A percentile compares a stretch with the other conserved stretches of the same genome.
These are phyloP conservation scores for Trypanosoma conorhini DNA, from an alignment of 208 protist species.

Conservation along the genomic window DNA sequence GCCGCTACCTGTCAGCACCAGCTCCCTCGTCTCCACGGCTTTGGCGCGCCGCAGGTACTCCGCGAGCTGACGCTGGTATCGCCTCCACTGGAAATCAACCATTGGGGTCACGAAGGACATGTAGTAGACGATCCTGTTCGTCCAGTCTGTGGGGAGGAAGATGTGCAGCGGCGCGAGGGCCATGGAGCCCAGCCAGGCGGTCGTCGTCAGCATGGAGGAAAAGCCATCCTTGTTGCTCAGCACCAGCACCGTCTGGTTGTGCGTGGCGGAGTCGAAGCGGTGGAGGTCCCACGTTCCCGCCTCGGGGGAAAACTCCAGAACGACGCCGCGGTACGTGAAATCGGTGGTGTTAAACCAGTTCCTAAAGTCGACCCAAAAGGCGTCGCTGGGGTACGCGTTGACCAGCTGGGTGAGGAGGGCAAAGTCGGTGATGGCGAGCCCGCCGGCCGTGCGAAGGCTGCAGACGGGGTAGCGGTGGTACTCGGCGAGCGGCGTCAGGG, in stretches of 20 bases:
- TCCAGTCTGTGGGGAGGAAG: constrained; percentile 64
- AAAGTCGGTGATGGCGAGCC: constrained; percentile 52
- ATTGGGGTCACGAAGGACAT: constrained; percentile 54
- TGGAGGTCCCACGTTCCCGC: constrained; percentile 42
- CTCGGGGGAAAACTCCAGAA: constrained; percentile 26
- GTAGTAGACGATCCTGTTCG: constrained; percentile 39
- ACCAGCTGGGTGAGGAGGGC: constrained; percentile 60
- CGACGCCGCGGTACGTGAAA: constrained; percentile 43
- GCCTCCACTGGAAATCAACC: constrained; percentile 40
- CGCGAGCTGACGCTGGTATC: constrained; percentile 28
- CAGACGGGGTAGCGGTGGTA: constrained; percentile 80
- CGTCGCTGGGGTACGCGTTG: constrained; percentile 15
- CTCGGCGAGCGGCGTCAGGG: constrained; percentile 19
- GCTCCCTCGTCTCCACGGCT: constrained; percentile 9
- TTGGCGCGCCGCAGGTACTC: constrained; percentile 28
- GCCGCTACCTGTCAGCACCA: constrained; percentile 48
- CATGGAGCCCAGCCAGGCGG: constrained; percentile 64
- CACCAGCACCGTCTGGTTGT: constrained; percentile 49
- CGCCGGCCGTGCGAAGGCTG: constrained; percentile 37
- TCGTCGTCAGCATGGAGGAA: constrained; percentile 55
- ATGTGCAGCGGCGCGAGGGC: constrained; percentile 62
- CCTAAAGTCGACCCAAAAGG: constrained; percentile 39
- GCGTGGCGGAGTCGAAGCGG: constrained; percentile 34
- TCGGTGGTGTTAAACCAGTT: constrained; percentile 58
- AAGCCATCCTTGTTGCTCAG: constrained; percentile 42